These are phyloP conservation scores for Coniochaeta sp. DNA, from an alignment of 2,329 filamentous ascomycete genomes.

Conservation along the genomic window DNA sequence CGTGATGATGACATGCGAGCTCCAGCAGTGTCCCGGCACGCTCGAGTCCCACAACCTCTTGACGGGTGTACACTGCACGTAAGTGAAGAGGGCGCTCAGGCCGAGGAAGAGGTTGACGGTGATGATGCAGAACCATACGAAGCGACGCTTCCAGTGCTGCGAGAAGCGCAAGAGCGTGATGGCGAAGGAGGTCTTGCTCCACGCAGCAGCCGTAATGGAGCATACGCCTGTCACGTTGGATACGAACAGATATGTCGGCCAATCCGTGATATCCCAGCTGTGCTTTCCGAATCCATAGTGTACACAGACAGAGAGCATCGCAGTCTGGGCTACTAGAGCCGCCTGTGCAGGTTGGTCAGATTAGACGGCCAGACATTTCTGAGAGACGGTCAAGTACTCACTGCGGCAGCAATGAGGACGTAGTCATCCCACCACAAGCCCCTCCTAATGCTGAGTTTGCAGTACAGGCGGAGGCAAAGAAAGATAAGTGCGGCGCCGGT, in stretches of 20 bases:
- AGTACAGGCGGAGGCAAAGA: constrained; percentile 5
- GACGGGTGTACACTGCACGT: constrained; percentile 16
- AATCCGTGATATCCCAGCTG: constrained; percentile 5
- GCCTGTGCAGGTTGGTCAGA: not conserved
- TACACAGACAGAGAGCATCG: constrained; percentile 1
- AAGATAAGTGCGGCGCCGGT: constrained; percentile 3
- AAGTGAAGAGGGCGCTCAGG: constrained; percentile 16
- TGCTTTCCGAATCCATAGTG: constrained; percentile 5
- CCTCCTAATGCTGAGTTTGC: constrained; percentile 2
- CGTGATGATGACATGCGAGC: constrained; percentile 9
- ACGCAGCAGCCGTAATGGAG: constrained; percentile 19
- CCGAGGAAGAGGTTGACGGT: constrained; percentile 22
- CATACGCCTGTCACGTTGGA: constrained; percentile 13
- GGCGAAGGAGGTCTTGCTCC: constrained; percentile 28
- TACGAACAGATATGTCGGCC: constrained; percentile 7
- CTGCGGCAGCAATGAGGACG: constrained; percentile 2
- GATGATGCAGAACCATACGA: constrained; percentile 24
- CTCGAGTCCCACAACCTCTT: constrained; percentile 16
- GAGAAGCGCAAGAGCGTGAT: constrained; percentile 24
- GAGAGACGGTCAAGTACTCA: not conserved
- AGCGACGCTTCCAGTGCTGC: constrained; percentile 12
- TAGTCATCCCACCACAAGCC: constrained; percentile 7
- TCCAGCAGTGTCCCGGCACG: constrained; percentile 18
- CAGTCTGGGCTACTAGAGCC: constrained; percentile 1
- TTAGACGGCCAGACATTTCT: not conserved